Evolutionary conservation across 2,329 filamentous ascomycete genomes (phyloP).

Genomic region (Westerdykella sp.): DNA sequence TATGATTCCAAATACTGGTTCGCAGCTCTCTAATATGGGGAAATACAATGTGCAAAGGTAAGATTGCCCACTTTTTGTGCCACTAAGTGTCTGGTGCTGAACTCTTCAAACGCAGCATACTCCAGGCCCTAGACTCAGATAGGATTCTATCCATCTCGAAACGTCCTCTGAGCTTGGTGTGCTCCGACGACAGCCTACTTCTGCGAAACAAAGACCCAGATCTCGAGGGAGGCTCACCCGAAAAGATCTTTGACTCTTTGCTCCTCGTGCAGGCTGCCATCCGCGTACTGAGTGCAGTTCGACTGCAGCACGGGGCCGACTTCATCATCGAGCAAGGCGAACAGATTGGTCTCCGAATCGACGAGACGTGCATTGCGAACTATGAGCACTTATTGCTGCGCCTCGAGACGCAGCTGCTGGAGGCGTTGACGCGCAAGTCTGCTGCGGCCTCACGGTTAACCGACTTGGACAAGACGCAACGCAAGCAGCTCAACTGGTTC

Average conservation of each 20-base stretch:
- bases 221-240: slow-evolving; percentile 25
- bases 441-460: slow-evolving; percentile 24
- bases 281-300: slow-evolving; percentile 21
- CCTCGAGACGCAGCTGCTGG: slow-evolving; percentile 32
- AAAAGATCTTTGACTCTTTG: slow-evolving; percentile 23
- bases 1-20: not conserved
- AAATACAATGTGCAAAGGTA: slow-evolving; percentile 32
- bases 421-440: slow-evolving; percentile 24
- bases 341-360: slow-evolving; percentile 23
- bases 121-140: slow-evolving; percentile 22
- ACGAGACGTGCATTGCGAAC: slow-evolving; percentile 39
- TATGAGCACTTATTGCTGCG: slow-evolving; percentile 40
- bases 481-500: slow-evolving; percentile 34
- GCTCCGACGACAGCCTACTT: slow-evolving; percentile 30
- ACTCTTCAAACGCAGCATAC: slow-evolving; percentile 25
- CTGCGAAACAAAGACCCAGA: slow-evolving; percentile 27
- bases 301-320: slow-evolving; percentile 22
- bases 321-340: slow-evolving; percentile 29
- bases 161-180: slow-evolving; percentile 24
- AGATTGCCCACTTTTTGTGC: slow-evolving; percentile 22
- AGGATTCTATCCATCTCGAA: slow-evolving; percentile 10
- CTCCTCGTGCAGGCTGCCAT: slow-evolving; percentile 29
- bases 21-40: slow-evolving; percentile 18
- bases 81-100: slow-evolving; percentile 31
- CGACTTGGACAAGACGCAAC: slow-evolving; percentile 29